These are phyloP conservation scores for Poa pratensis DNA, from an alignment of 176 grass and related monocot species.

Conservation along the genomic window DNA sequence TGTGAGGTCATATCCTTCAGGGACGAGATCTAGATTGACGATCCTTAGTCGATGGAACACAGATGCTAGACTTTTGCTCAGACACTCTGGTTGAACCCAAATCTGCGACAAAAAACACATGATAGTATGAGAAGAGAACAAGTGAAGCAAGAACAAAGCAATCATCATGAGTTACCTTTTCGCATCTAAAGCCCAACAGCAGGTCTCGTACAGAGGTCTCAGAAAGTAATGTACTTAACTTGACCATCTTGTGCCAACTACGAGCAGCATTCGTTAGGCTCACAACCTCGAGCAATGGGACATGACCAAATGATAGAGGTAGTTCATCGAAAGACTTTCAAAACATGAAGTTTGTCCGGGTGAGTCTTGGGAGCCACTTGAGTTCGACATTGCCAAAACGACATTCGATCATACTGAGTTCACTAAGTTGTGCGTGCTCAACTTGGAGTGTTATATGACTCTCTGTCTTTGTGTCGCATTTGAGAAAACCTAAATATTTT, in stretches of 20 bases:
- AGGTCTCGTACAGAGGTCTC: neutral
- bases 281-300: neutral
- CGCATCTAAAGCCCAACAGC: neutral
- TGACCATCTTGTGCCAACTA: constrained; percentile 1
- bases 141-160: neutral
- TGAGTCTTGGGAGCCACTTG: neutral
- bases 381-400: neutral
- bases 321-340: neutral
- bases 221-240: neutral
- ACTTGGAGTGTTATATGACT: neutral
- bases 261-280: neutral
- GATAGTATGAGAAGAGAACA: neutral
- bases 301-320: neutral
- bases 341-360: neutral
- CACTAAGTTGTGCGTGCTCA: neutral
- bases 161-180: neutral
- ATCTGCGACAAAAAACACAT: neutral
- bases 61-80: neutral
- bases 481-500: neutral
- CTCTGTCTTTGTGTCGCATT: neutral
- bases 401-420: neutral
- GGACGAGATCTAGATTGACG: neutral
- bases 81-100: neutral
- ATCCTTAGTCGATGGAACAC: neutral
- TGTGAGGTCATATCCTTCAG: neutral